Base-by-base conservation (phyloP, 1,139 yeast species). In the Suhomyces yuchorum region DNA sequence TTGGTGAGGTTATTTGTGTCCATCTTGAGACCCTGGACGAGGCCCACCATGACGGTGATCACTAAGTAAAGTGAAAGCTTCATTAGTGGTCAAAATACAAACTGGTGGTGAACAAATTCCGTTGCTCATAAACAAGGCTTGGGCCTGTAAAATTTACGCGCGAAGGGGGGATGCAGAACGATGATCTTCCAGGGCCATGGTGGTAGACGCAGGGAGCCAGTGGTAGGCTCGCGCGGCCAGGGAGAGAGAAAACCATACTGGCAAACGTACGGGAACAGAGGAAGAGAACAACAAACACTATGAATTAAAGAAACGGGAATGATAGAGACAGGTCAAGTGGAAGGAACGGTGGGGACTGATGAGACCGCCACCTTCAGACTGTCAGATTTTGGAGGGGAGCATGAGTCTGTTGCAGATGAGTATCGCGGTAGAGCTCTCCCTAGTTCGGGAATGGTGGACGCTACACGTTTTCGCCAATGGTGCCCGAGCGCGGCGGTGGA, bases 1-100 rank as follows among this genome's bases (percentile, higher is more conserved):
- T 68, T 68, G 42, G 74, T 67, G 37, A 63, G 62, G 54, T 70
- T 70, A 54, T 69, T 69, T 15, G 75, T 67, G 54, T 75, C 77
- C 48, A 75, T 65, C 52, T 58, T 56, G 42, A 71, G 50, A 8
- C 67, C 69, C 33, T 52, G 45, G 37, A 43, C 47, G 20, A 40
- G 34, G 37, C 42, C 30, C 37, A 41, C 39, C 44, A 46, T 37
- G 47, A 38, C 24, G 24, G 41, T 12, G 40, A 40, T 36, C 32
- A 39, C 41, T 15, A 44, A 17, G 22, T 44, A 44, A 17, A 40
- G 44, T 15, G 42, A 41, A 15, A 44, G 38, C 40, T 36, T 44
- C 47, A 44, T 44, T 15, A 30, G 28, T n/a, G 40, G 32, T 24
- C 33, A 24, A 37, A 9, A 22, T 26, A 37, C 34, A 30, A 30